These are phyloP conservation scores for Ceratocystis eucalypticola DNA, from an alignment of 2,329 filamentous ascomycete genomes.

Conservation along the genomic window DNA sequence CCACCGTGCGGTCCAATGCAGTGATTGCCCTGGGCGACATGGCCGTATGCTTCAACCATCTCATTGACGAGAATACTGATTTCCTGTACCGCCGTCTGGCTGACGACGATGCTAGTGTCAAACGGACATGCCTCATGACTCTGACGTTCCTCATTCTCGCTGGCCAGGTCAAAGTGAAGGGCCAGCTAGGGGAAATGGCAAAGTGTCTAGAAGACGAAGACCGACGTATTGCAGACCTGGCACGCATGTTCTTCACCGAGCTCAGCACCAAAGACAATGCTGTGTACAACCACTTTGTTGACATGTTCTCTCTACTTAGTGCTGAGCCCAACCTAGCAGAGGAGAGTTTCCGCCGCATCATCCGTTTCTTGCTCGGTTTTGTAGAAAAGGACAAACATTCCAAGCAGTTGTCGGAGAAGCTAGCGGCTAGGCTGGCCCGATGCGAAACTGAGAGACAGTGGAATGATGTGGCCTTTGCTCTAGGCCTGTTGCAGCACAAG, in stretches of 20 bases:
- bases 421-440: constrained; percentile 69
- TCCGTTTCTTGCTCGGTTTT: constrained; percentile 88
- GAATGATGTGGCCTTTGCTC: constrained; percentile 90
- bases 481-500: constrained; percentile 82
- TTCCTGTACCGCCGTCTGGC: constrained; percentile 91
- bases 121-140: constrained; percentile 96
- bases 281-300: constrained; percentile 97
- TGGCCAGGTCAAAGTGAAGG: constrained; percentile 98
- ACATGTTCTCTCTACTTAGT: constrained; percentile 91
- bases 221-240: constrained; percentile 82
- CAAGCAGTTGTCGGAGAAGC: constrained; percentile 81
- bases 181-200: constrained; percentile 95
- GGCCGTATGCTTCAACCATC: constrained; percentile 98
- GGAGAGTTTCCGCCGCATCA: constrained; percentile 70
- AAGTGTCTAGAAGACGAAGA: constrained; percentile 97
- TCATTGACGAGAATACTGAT: constrained; percentile 98
- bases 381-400: constrained; percentile 99
- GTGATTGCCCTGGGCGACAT: constrained; percentile 96
- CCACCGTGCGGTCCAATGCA: constrained; percentile 86
- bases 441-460: constrained; percentile 92
- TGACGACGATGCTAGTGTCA: constrained; percentile 77
- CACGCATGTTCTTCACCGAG: constrained; percentile 97
- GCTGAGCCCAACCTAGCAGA: constrained; percentile 70
- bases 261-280: constrained; percentile 96
- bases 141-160: constrained; percentile 93